These are phyloP conservation scores for Toxicodendron radicans DNA, from an alignment of 345 rosid species.

Conservation along the genomic window DNA sequence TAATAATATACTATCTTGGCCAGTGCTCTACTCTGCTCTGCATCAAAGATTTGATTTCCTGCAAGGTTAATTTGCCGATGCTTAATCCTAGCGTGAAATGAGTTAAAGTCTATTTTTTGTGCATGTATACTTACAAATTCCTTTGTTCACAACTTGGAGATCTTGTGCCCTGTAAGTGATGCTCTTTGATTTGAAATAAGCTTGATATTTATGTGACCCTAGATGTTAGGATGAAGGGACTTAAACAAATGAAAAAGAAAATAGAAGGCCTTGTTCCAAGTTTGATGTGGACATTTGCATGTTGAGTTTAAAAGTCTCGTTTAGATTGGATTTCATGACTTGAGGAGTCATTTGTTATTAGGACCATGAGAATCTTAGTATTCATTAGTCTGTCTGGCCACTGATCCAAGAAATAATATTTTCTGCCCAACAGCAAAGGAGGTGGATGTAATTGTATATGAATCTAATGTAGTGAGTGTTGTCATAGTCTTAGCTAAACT, in stretches of 20 bases:
- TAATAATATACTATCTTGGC: no score
- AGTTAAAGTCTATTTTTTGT: not conserved
- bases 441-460: not conserved
- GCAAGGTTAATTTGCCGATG: not conserved
- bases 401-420: not conserved
- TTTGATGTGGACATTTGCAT: not conserved
- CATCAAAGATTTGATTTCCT: not conserved
- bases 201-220: not conserved
- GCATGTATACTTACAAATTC: not conserved
- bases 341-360: not conserved
- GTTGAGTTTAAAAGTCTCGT: not conserved
- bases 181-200: not conserved
- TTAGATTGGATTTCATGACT: not conserved
- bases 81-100: not conserved
- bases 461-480: not conserved
- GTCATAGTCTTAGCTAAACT: not conserved
- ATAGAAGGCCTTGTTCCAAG: not conserved
- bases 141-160: not conserved
- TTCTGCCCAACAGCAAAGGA: not conserved
- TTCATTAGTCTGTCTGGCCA: not conserved
- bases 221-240: not conserved
- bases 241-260: not conserved
- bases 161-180: not conserved
- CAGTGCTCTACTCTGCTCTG: not conserved
- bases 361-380: no score